A percentile compares a stretch with the other conserved stretches of the same genome.
Conservation (phyloP, 1,284 basidiomycete genomes). For the Sphaerobolus stellatus region DNA sequence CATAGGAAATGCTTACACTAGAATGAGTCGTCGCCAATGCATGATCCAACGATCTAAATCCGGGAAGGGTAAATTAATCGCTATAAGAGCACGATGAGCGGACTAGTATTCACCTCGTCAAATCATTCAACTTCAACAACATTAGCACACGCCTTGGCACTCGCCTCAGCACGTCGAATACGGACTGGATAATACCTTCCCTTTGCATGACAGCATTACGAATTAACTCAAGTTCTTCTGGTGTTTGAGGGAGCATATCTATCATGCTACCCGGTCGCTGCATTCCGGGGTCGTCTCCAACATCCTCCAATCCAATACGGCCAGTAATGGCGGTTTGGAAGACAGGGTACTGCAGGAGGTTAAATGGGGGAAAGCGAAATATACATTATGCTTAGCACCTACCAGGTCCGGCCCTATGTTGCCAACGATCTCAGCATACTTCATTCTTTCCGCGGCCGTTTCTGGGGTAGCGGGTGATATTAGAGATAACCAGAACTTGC, state of each 20-base stretch:
- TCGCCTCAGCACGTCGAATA: conserved; percentile 81
- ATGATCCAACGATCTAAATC: conserved; percentile 62
- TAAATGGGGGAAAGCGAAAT: conserved; percentile 11
- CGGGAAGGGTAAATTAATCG: background rate
- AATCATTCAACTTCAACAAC: conserved; percentile 83
- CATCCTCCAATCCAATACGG: conserved; percentile 33
- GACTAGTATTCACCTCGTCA: conserved; percentile 59
- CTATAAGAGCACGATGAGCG: conserved; percentile 3
- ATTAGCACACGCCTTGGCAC: conserved; percentile 85
- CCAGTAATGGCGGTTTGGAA: conserved; percentile 88
- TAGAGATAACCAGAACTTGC: conserved; percentile 83
- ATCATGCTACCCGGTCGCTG: conserved; percentile 72
- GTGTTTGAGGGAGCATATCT: conserved; percentile 64
- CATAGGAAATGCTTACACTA: conserved; percentile 42
- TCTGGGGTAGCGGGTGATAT: conserved; percentile 69
- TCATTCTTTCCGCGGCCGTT: conserved; percentile 65
- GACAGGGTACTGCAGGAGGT: conserved; percentile 60
- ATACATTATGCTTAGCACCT: conserved; percentile 25
- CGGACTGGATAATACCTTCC: conserved; percentile 79
- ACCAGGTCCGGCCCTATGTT: conserved; percentile 88
- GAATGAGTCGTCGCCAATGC: conserved; percentile 75
- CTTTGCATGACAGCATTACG: conserved; percentile 74
- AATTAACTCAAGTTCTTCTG: conserved; percentile 76
- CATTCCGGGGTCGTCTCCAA: conserved; percentile 37
- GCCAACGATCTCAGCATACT: conserved; percentile 86